These are phyloP conservation scores for Capsella rubella DNA, from an alignment of 441 rosid genomes.

Conservation along the genomic window DNA sequence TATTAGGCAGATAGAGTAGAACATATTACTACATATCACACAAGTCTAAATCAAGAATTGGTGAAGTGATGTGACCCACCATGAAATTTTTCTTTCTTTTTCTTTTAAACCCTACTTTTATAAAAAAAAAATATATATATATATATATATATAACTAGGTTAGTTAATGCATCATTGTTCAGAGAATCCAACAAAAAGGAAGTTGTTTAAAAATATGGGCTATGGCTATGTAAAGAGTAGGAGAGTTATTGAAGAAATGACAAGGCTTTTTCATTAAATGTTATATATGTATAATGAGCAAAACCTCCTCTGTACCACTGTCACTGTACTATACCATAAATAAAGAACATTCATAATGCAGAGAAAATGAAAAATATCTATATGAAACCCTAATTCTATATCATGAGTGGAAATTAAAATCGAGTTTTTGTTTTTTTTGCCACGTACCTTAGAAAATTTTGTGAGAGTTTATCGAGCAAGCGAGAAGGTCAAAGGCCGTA, in stretches of 20 bases:
- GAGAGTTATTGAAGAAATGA: constrained; percentile 41
- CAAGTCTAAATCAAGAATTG: constrained; percentile 23
- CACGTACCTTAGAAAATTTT: constrained; percentile 27
- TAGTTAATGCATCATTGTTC: constrained; percentile 39
- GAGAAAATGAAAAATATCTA: neutral
- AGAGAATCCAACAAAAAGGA: constrained; percentile 40
- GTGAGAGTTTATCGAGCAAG: constrained; percentile 25
- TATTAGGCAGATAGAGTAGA: constrained; percentile 42
- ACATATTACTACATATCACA: constrained; percentile 29
- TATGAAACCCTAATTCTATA: constrained; percentile 24
- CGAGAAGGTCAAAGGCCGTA: constrained; percentile 37
- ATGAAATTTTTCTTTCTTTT: neutral
- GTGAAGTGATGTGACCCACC: constrained; percentile 40
- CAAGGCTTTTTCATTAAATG: constrained; percentile 46
- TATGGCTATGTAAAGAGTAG: constrained; percentile 2
- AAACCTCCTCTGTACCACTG: constrained; percentile 29
- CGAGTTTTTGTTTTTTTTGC: neutral
- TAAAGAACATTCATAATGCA: constrained; percentile 38
- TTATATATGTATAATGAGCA: constrained; percentile 12
- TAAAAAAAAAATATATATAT: neutral
- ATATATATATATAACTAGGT: constrained; percentile 5
- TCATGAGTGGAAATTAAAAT: neutral
- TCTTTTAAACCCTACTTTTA: neutral
- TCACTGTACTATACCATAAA: constrained; percentile 29
- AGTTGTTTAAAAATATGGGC: constrained; percentile 13